Evolutionary conservation across 768 basidiomycete genomes (phyloP).

Genomic region (Gloeopeniophorella convolvens): DNA sequence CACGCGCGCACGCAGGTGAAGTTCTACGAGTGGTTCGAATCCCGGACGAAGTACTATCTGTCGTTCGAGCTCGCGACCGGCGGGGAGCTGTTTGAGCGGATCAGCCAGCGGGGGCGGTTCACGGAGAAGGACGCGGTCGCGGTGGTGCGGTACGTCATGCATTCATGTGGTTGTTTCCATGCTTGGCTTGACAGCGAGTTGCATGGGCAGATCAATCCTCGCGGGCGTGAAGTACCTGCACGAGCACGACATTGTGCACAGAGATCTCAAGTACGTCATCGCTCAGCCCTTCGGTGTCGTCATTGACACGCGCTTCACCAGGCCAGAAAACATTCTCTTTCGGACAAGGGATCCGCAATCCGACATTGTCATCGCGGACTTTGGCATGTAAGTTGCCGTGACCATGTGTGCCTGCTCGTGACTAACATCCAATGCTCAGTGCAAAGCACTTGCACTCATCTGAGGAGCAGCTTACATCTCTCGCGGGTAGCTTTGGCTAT

Average conservation of each 20-base stretch:
- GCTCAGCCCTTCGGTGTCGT: not conserved
- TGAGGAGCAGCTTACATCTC: slow-evolving; percentile 60
- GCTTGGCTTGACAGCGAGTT: too few species aligned
- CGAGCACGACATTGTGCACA: slow-evolving; percentile 88
- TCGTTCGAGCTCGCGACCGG: slow-evolving; percentile 90
- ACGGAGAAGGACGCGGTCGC: slow-evolving; percentile 86
- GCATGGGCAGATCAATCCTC: slow-evolving; percentile 80
- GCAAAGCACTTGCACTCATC: slow-evolving; percentile 76
- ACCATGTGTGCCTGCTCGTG: not conserved
- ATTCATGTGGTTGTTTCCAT: not conserved
- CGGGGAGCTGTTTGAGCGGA: slow-evolving; percentile 91
- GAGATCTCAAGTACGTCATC: slow-evolving; percentile 74
- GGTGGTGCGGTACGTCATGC: slow-evolving; percentile 55
- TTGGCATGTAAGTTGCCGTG: slow-evolving; percentile 73
- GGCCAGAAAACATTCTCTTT: slow-evolving; percentile 95
- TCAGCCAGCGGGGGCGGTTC: slow-evolving; percentile 80
- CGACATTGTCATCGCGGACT: slow-evolving; percentile 94
- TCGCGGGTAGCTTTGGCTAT: slow-evolving; percentile 84
- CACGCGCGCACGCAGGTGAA: slow-evolving; percentile 57
- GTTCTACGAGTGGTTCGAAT: slow-evolving; percentile 96
- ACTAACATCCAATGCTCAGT: slow-evolving; percentile 31
- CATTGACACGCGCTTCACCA: slow-evolving; percentile 25
- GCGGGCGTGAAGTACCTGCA: slow-evolving; percentile 87
- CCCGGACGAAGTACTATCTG: slow-evolving; percentile 90
- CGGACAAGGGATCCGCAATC: slow-evolving; percentile 68